phyloP scores from a whole-genome alignment of 202 grass and related monocot genomes.

The Carex sylvatica region DNA sequence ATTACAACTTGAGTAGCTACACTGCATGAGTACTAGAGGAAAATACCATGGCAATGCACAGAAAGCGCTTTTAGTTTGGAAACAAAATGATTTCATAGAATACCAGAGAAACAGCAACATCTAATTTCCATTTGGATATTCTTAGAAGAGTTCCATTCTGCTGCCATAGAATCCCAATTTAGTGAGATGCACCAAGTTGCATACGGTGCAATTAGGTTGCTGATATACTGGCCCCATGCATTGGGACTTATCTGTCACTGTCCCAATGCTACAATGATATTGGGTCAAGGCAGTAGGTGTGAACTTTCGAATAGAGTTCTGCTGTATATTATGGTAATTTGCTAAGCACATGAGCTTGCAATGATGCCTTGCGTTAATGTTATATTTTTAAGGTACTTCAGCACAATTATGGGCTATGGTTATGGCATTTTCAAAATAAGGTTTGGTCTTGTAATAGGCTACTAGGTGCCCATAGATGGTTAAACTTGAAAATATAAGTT shows the following conservation, averaged over 20 bases:
- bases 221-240: background rate
- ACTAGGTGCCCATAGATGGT: background rate
- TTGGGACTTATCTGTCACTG: background rate
- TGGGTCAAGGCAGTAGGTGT: background rate
- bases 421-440: background rate
- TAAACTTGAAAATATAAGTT: background rate
- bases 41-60: background rate
- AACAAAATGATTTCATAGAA: too few species aligned
- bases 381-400: background rate
- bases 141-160: background rate
- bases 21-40: background rate
- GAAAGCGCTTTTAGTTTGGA: too few species aligned
- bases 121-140: background rate
- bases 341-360: too few species aligned
- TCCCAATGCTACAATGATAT: background rate
- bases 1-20: background rate
- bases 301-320: background rate
- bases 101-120: background rate
- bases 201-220: background rate
- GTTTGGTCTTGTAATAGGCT: too few species aligned
- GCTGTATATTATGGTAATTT: background rate
- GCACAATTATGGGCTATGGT: background rate
- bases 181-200: too few species aligned
- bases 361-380: too few species aligned
- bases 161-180: background rate